A percentile compares a stretch with the other conserved stretches of the same genome.
phyloP scores from a whole-genome alignment of 2,329 filamentous ascomycete species.

The Penicillium sp. region DNA sequence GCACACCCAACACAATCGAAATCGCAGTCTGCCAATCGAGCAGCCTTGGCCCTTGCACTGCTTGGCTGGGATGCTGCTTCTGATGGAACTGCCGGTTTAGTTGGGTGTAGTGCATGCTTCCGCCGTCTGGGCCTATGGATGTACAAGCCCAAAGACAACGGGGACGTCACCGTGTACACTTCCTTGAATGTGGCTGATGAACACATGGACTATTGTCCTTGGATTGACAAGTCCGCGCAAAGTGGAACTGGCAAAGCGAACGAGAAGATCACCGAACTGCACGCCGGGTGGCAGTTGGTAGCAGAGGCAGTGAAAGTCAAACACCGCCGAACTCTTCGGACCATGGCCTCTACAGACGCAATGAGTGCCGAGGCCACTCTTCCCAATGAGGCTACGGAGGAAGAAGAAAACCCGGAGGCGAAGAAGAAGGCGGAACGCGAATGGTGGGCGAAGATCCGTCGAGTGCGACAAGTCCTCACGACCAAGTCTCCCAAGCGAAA shows the following conservation, averaged over 20 bases:
- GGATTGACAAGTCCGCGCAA: conserved; percentile 68
- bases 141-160: conserved; percentile 74
- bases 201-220: conserved; percentile 83
- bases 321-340: conserved; percentile 35
- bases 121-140: conserved; percentile 91
- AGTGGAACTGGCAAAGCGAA: conserved; percentile 43
- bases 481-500: conserved; percentile 62
- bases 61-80: conserved; percentile 70
- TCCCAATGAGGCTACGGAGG: conserved; percentile 25
- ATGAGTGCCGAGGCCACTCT: conserved; percentile 31
- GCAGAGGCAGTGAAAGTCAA: conserved; percentile 46
- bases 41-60: conserved; percentile 69
- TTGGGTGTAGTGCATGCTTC: conserved; percentile 82
- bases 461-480: conserved; percentile 72
- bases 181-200: conserved; percentile 70
- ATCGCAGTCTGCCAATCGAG: conserved; percentile 51
- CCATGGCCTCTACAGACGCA: conserved; percentile 26
- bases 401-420: conserved; percentile 44
- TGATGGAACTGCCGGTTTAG: conserved; percentile 58
- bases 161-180: conserved; percentile 36
- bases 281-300: conserved; percentile 51
- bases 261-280: conserved; percentile 35
- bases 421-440: conserved; percentile 68
- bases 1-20: conserved; percentile 13
- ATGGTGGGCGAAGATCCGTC: conserved; percentile 70